Percentiles rank a stretch among this genome's conserved stretches.
Conservation (phyloP, 2,329 filamentous ascomycete species). For the Basipetospora chlamydospora region DNA sequence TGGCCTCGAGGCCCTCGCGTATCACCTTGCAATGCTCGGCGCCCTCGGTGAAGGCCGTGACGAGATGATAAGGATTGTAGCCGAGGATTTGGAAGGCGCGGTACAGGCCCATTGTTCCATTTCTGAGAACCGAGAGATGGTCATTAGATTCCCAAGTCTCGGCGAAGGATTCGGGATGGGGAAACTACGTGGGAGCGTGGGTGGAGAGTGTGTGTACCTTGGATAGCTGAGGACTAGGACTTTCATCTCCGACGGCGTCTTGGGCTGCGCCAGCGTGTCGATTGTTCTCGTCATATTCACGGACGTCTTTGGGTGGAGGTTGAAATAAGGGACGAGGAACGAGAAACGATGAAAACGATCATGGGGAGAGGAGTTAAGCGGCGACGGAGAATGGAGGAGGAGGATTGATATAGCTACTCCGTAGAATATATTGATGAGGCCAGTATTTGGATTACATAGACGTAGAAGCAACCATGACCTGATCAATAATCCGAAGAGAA, state of each 20-base stretch:
- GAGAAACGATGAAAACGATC: too few relatives aligned
- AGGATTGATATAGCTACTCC: too few relatives aligned
- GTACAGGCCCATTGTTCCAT: conserved; percentile 21
- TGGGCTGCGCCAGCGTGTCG: conserved; percentile 18
- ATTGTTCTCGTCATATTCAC: conserved; percentile 19
- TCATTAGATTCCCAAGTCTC: not conserved
- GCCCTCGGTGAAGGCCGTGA: conserved; percentile 14
- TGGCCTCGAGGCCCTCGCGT: conserved; percentile 16
- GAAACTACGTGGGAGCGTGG: not conserved
- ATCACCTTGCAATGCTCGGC: conserved; percentile 13
- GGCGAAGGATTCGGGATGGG: too few relatives aligned
- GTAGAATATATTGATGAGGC: too few relatives aligned
- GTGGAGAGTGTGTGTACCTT: conserved; percentile 15
- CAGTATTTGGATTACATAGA: too few relatives aligned
- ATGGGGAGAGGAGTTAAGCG: too few relatives aligned
- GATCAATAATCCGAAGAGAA: conserved; percentile 1
- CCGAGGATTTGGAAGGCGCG: conserved; percentile 19
- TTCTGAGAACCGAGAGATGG: conserved; percentile 12
- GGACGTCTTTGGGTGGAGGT: not conserved
- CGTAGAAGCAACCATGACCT: not conserved
- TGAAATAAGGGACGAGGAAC: too few relatives aligned
- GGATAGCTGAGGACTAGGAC: conserved; percentile 22
- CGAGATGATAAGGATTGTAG: conserved; percentile 22
- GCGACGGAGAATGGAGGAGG: too few relatives aligned
- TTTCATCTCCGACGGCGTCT: conserved; percentile 17